Percentiles rank a stretch among this genome's conserved stretches.
Conservation (phyloP, 2,329 filamentous ascomycete species). For the Chaetomium globosum region DNA sequence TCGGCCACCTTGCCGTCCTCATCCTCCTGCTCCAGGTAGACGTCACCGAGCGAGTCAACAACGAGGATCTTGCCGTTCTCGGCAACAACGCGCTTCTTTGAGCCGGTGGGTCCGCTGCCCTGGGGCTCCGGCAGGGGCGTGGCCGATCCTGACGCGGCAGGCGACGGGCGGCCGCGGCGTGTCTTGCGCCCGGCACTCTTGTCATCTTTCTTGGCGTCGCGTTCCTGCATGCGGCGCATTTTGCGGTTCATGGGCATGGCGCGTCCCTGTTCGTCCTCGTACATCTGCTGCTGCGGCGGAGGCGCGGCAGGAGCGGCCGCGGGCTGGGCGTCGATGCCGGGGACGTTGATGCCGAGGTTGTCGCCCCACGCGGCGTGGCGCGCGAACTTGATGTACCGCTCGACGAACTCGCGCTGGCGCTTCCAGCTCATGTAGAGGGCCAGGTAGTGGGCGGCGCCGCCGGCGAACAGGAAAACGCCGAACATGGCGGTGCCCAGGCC, state of each 20-base stretch:
- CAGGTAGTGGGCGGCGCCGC: constrained; percentile 84
- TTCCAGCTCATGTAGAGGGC: constrained; percentile 85
- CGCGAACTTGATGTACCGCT: constrained; percentile 88
- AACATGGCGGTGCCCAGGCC: constrained; percentile 82
- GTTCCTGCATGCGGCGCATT: constrained; percentile 86
- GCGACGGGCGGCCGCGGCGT: constrained; percentile 42
- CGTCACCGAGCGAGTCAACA: constrained; percentile 87
- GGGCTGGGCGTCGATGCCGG: constrained; percentile 58
- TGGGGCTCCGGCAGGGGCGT: constrained; percentile 57
- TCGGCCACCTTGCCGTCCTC: constrained; percentile 83
- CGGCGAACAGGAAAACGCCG: constrained; percentile 79
- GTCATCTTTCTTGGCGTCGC: constrained; percentile 71
- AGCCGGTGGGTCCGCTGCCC: constrained; percentile 66
- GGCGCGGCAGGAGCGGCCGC: constrained; percentile 50
- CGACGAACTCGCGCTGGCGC: constrained; percentile 86
- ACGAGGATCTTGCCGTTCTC: constrained; percentile 95
- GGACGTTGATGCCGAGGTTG: constrained; percentile 65
- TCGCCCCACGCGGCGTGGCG: constrained; percentile 88
- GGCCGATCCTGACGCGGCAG: constrained; percentile 48
- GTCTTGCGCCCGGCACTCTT: constrained; percentile 41
- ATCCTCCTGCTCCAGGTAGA: constrained; percentile 90
- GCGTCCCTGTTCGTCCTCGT: constrained; percentile 53
- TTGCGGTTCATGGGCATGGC: constrained; percentile 73
- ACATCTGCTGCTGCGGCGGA: constrained; percentile 44
- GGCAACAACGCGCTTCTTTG: constrained; percentile 84